Percentiles rank a stretch among this genome's conserved stretches.
Evolutionary conservation across 129 eudicot genomes (phyloP).

Genomic region (Pulicaria dysenterica): DNA sequence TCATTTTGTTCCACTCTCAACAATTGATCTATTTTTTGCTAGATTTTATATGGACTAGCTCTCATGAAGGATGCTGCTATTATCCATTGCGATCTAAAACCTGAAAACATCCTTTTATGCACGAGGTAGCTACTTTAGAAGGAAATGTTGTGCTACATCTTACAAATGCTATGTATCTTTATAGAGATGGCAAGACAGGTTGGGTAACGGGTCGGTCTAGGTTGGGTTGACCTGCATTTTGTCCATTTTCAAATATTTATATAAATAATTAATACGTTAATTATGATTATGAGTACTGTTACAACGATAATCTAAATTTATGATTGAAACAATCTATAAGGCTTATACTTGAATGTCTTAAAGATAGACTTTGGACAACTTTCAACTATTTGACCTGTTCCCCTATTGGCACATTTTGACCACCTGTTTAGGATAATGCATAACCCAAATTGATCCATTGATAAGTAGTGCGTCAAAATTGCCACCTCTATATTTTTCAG

Average conservation of each 20-base stretch:
- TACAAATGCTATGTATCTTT: background rate
- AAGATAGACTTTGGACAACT: background rate
- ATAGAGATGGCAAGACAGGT: background rate
- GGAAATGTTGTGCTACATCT: background rate
- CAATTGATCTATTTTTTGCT: conserved; percentile 25
- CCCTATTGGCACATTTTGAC: background rate
- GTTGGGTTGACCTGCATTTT: conserved; percentile 12
- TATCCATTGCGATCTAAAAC: conserved; percentile 96
- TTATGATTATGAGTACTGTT: background rate
- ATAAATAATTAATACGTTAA: background rate
- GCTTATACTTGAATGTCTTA: background rate
- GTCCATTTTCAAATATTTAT: background rate
- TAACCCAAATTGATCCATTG: background rate
- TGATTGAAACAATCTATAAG: background rate
- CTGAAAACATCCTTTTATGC: conserved; percentile 94
- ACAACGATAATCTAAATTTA: background rate
- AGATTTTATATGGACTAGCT: conserved; percentile 91
- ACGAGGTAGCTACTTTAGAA: conserved; percentile 58
- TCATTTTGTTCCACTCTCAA: conserved; percentile 16
- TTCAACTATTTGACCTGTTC: background rate
- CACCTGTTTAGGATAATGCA: background rate
- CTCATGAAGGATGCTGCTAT: conserved; percentile 98
- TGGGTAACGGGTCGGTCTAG: background rate
- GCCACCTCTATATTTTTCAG: background rate
- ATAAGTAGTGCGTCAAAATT: conserved; percentile 1